phyloP scores from a whole-genome alignment of 2,329 filamentous ascomycete species.

The Rutstroemia sp. region DNA sequence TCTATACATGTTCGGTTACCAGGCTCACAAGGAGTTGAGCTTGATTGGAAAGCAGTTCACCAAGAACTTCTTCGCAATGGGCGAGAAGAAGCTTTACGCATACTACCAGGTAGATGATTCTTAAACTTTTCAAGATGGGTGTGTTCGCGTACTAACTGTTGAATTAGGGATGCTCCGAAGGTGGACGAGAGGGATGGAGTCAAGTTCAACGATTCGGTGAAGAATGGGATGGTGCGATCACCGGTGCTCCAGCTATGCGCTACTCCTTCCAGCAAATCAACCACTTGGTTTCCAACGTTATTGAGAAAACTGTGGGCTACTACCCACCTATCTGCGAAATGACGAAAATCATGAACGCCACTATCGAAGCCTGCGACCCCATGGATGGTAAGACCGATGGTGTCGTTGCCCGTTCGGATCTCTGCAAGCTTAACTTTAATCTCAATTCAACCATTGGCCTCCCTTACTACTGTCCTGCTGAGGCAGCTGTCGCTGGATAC shows the following conservation, averaged over 20 bases:
- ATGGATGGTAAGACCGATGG: constrained; percentile 48
- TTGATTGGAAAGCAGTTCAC: constrained; percentile 37
- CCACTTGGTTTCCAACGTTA: constrained; percentile 30
- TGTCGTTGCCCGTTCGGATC: constrained; percentile 42
- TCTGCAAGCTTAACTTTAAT: constrained; percentile 41
- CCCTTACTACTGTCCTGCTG: constrained; percentile 36
- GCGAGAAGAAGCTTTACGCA: constrained; percentile 14
- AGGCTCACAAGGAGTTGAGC: constrained; percentile 32
- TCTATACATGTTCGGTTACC: constrained; percentile 34
- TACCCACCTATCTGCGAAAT: too few relatives aligned
- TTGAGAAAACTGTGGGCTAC: too few relatives aligned
- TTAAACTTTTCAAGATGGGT: too few relatives aligned
- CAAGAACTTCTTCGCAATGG: constrained; percentile 34
- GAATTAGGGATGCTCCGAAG: too few relatives aligned
- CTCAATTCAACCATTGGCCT: constrained; percentile 38
- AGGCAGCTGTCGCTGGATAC: not conserved
- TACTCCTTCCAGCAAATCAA: constrained; percentile 38
- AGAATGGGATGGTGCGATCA: constrained; percentile 38
- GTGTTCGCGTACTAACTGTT: too few relatives aligned
- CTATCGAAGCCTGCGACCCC: constrained; percentile 38
- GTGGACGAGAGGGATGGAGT: constrained; percentile 19
- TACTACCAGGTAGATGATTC: constrained; percentile 32
- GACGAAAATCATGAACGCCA: too few relatives aligned
- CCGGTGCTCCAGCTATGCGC: constrained; percentile 41
- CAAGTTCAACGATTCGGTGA: constrained; percentile 34